Evolutionary conservation across 768 basidiomycete genomes (phyloP).

Genomic region (Russula dissimulans): DNA sequence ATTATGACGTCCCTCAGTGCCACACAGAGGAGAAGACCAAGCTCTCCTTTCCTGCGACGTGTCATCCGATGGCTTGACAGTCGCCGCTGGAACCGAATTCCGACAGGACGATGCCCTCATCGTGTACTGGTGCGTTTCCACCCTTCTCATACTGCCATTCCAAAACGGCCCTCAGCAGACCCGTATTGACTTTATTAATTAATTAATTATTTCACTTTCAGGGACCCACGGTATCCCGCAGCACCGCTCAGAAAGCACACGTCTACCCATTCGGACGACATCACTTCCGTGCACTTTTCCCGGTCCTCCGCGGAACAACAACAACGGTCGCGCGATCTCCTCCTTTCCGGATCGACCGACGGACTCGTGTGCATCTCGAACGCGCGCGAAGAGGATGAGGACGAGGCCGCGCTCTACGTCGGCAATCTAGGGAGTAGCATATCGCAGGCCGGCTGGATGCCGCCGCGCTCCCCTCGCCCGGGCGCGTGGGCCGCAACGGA

Average conservation of each 20-base stretch:
- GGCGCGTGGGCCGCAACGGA: constrained; percentile 81
- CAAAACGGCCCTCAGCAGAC: background rate
- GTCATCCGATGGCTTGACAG: constrained; percentile 56
- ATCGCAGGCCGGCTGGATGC: constrained; percentile 66
- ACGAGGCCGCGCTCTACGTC: constrained; percentile 72
- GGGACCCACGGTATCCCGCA: constrained; percentile 78
- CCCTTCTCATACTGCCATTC: constrained; percentile 1
- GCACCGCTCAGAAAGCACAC: constrained; percentile 65
- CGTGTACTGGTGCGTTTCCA: constrained; percentile 60
- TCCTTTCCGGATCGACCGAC: constrained; percentile 81
- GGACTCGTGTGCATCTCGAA: constrained; percentile 71
- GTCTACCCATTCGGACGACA: constrained; percentile 89
- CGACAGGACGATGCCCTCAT: constrained; percentile 75
- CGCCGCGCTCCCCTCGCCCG: constrained; percentile 25
- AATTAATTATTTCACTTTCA: constrained; percentile 28
- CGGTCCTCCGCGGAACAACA: constrained; percentile 5
- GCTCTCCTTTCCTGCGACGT: constrained; percentile 61
- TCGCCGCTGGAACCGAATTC: constrained; percentile 79
- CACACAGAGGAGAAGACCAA: constrained; percentile 33
- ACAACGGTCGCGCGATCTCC: constrained; percentile 20
- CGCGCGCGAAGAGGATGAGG: constrained; percentile 71
- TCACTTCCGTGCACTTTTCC: constrained; percentile 60
- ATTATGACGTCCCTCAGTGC: constrained; percentile 33
- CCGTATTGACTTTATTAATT: background rate
- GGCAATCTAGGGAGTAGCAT: constrained; percentile 83